Base-by-base conservation (phyloP, 2,329 filamentous ascomycete species). In the Claviceps sp. region DNA sequence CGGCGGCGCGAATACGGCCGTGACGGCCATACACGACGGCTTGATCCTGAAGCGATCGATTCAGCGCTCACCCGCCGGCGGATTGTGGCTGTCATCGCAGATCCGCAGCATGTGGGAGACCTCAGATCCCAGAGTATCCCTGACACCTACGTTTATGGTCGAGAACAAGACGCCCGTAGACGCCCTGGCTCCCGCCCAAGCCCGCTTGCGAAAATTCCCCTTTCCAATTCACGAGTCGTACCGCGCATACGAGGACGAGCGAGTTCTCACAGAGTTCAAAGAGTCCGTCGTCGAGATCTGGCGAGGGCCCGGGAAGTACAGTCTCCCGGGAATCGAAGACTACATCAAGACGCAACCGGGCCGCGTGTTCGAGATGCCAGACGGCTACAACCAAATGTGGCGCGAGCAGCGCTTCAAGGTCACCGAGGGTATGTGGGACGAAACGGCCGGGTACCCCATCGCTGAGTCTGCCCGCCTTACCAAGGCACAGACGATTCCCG, bases 361-460 rank as follows among this genome's bases (percentile, higher is more conserved):
- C 42, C 84, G 89, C 50, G 86, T 93, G 11, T 98, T 96, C 62
- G 93, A 98, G 73, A 93, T 98, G 79, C 93, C 93, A 10, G 89
- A 97, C 64, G 93, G 93, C 49, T 90, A 85, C 72, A 98, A 97
- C 73, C 87, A 95, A 67, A 85, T 95, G 70, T 98, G 95, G 74
- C 85, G 87, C 56, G 78, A 84, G 52, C 90, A 96, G 67, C 84
- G 93, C 49, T 96, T 85, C 76, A 81, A 82, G 59, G 85, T 89
- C 11, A 84, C 85, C 1, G 93, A 98, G 70, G 87, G 87, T 43
- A 78, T 98, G 66, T 98, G 93, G 76, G 91, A 97, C 65, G 85
- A 89, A 60, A 82, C 81, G 50, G 86, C 85, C 40, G 85, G 87
- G 3, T 80, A 88, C 50, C 68, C 71, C 3, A 64, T 70, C 13